Conservation (phyloP, 768 basidiomycete genomes). For the Tylopilus subfusipes region DNA sequence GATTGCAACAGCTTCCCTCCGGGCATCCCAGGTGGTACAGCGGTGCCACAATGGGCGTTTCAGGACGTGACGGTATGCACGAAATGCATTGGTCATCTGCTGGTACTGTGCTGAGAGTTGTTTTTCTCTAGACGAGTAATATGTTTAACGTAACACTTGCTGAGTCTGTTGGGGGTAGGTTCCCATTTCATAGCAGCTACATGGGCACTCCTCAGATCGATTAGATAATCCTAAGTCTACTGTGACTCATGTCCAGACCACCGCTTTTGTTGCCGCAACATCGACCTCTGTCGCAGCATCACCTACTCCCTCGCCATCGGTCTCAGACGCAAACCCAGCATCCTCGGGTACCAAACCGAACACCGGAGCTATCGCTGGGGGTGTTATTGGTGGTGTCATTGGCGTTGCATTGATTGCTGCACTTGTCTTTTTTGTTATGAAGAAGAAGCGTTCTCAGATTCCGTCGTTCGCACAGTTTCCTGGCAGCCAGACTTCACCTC, state of each 20-base stretch:
- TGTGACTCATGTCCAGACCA: slow-evolving; percentile 31
- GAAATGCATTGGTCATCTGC: neutral
- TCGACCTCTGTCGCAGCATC: slow-evolving; percentile 15
- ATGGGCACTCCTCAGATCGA: neutral
- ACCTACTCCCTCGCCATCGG: slow-evolving; percentile 10
- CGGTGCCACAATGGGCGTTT: slow-evolving; percentile 63
- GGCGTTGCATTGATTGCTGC: slow-evolving; percentile 42
- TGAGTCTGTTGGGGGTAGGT: slow-evolving; percentile 28
- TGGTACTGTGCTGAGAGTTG: neutral
- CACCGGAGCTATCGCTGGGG: slow-evolving; percentile 57
- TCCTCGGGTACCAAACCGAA: slow-evolving; percentile 23
- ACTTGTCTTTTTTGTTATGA: slow-evolving; percentile 39
- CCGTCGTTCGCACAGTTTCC: slow-evolving; percentile 16
- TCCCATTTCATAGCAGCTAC: neutral
- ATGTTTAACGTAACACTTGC: slow-evolving; percentile 41
- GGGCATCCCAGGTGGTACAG: slow-evolving; percentile 44
- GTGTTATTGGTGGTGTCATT: slow-evolving; percentile 63
- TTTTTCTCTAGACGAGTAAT: slow-evolving; percentile 29
- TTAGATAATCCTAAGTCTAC: slow-evolving; percentile 44
- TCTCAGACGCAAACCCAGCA: slow-evolving; percentile 2
- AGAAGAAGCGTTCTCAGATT: slow-evolving; percentile 24
- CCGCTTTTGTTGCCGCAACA: slow-evolving; percentile 11
- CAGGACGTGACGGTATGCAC: slow-evolving; percentile 45
- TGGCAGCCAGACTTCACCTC: neutral
- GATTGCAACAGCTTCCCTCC: slow-evolving; percentile 39